Evolutionary conservation across 352 stramenopile species (phyloP).

Genomic region (Globisporangium middletonii): DNA sequence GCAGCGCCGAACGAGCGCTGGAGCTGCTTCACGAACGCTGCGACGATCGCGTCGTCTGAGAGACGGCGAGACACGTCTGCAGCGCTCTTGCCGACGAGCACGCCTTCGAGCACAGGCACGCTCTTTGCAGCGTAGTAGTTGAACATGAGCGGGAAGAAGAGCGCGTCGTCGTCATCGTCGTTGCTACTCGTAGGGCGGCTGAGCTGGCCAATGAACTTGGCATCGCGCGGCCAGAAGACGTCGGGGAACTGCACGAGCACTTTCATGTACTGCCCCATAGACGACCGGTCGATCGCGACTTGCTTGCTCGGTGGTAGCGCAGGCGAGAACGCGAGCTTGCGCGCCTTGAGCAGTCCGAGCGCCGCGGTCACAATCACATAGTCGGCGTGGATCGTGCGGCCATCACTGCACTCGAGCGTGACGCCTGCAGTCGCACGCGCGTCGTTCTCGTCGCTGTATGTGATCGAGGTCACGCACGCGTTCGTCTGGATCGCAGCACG

Average conservation of each 20-base stretch:
- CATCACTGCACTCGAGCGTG: conserved; percentile 24
- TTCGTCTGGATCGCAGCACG: conserved; percentile 27
- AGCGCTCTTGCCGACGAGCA: conserved; percentile 42
- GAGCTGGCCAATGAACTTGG: conserved; percentile 40
- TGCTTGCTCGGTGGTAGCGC: conserved; percentile 34
- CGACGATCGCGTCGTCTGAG: conserved; percentile 36
- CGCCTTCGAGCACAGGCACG: conserved; percentile 45
- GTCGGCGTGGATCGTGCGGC: conserved; percentile 24
- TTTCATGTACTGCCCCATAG: conserved; percentile 75
- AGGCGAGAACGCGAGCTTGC: conserved; percentile 41
- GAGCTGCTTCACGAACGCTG: conserved; percentile 37
- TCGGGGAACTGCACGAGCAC: conserved; percentile 59
- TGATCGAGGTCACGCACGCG: conserved; percentile 21
- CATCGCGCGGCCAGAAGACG: conserved; percentile 51
- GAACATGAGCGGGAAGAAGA: conserved; percentile 51
- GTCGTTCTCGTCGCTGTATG: conserved; percentile 14
- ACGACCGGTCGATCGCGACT: conserved; percentile 35
- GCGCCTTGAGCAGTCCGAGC: conserved; percentile 41
- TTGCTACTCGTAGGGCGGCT: conserved; percentile 1
- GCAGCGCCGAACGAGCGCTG: conserved; percentile 33
- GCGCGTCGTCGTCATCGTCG: conserved; percentile 1
- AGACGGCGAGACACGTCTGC: conserved; percentile 26
- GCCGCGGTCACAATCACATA: conserved; percentile 52
- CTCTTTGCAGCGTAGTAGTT: conserved; percentile 54
- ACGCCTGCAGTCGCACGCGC: conserved; percentile 9